A percentile compares a stretch with the other conserved stretches of the same genome.
phyloP scores from a whole-genome alignment of 768 basidiomycete genomes.

The Phlegmacium glaucopus region DNA sequence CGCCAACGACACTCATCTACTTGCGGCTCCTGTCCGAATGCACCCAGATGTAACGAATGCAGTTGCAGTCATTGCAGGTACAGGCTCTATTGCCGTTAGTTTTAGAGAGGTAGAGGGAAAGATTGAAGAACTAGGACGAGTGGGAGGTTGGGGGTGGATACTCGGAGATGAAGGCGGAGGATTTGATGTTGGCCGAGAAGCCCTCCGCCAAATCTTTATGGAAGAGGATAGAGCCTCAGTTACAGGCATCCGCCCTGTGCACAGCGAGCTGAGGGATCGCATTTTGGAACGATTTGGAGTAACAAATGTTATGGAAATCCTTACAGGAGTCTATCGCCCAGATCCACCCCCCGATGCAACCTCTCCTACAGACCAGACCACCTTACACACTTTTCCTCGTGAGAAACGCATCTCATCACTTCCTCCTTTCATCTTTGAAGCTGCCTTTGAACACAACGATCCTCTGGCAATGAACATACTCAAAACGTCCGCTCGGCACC shows the following conservation, averaged over 20 bases:
- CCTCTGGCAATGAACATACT: conserved; percentile 62
- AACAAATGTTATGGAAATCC: conserved; percentile 55
- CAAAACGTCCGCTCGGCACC: conserved; percentile 42
- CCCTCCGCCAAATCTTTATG: conserved; percentile 62
- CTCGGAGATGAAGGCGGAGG: conserved; percentile 84
- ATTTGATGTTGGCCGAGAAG: conserved; percentile 74
- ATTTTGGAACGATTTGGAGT: conserved; percentile 58
- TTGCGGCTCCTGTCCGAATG: conserved; percentile 73
- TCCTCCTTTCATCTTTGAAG: conserved; percentile 71
- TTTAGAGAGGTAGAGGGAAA: conserved; percentile 45
- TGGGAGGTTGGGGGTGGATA: conserved; percentile 84
- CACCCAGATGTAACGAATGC: conserved; percentile 58
- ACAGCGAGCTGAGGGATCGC: conserved; percentile 39
- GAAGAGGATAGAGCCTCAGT: conserved; percentile 52
- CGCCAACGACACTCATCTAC: conserved; percentile 81
- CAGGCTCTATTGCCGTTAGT: conserved; percentile 73
- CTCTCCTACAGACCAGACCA: conserved; percentile 15
- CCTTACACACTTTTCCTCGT: conserved; percentile 36
- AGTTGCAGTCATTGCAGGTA: conserved; percentile 76
- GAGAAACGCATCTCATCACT: conserved; percentile 77
- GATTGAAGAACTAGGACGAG: conserved; percentile 61
- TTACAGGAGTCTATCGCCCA: conserved; percentile 60
- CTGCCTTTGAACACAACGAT: conserved; percentile 70
- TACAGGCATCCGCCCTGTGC: conserved; percentile 21
- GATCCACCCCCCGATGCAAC: conserved; percentile 41